Base-by-base conservation (phyloP, 2,329 filamentous ascomycete genomes). In the Phyllosticta ampelicida region DNA sequence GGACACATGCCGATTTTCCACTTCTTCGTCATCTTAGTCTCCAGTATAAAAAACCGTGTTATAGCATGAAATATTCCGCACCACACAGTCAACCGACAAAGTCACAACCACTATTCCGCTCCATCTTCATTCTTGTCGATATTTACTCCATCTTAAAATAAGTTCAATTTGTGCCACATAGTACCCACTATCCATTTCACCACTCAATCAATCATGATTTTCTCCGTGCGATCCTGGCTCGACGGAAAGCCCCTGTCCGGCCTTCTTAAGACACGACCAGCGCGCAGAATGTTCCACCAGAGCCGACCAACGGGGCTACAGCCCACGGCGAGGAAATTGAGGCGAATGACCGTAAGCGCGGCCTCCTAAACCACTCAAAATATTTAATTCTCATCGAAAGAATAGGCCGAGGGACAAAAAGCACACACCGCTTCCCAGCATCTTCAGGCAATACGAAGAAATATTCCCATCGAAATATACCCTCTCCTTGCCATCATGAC, bases 401-500 rank as follows among this genome's bases (percentile, higher is more conserved):
- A 8, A n/a, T 8, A 44, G 36, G 36, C 13, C 5, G 36, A 44
- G 13, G 36, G 36, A 44, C 36, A n/a, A 44, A 44, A 44, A 51
- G 49, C 49, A 18, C 51, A 53, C 51, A 53, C 23, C 3, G 51
- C 26, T 44, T 58, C 56, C 8, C 56, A 58, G 48, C 56, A 44
- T 52, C 23, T 58, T 28, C 20, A 48, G 13, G 26, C 30, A 23
- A 52, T 23, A 20, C 9, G 30, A 51, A 58, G 54, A 48, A 48
- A 20, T 44, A 54, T 58, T 28, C 56, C 56, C 13, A 44, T 58
- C 19, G 56, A 58, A 9, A 58, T 58, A 28, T 58, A 58, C 29
- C 56, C 56, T n/a, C 48, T 58, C 13, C 36, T 51, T 51, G 54
- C 36, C 36, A n/a, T 44, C 36, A 44, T 44, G 36, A 16, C n/a